Percentiles rank a stretch among this genome's conserved stretches.
These are phyloP conservation scores for Galerina sulciceps DNA, from an alignment of 768 basidiomycete genomes.

Conservation along the genomic window DNA sequence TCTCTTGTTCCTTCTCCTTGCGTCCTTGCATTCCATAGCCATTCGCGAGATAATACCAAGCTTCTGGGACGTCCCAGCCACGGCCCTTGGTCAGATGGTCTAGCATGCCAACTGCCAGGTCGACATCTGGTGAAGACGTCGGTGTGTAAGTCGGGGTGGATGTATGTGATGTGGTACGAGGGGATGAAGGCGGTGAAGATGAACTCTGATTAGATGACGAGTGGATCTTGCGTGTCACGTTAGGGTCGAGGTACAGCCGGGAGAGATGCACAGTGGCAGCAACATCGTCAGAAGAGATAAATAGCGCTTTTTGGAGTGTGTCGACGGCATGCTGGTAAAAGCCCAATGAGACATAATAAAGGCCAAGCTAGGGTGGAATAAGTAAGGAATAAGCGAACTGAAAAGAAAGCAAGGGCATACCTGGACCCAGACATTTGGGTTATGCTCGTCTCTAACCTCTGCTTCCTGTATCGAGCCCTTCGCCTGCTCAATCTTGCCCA, in stretches of 20 bases:
- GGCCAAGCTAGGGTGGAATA: neutral
- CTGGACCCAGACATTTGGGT: constrained; percentile 94
- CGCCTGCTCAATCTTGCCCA: constrained; percentile 89
- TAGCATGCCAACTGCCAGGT: constrained; percentile 84
- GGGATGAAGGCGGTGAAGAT: constrained; percentile 1
- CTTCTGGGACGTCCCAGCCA: constrained; percentile 93
- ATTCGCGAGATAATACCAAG: constrained; percentile 91
- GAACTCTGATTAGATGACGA: constrained; percentile 1
- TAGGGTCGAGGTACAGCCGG: constrained; percentile 65
- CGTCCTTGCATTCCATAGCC: constrained; percentile 78
- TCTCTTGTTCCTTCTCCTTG: constrained; percentile 74
- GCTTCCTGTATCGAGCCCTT: constrained; percentile 94
- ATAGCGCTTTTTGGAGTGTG: constrained; percentile 87
- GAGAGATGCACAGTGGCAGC: constrained; percentile 80
- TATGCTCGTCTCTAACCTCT: constrained; percentile 83
- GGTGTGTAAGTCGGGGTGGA: constrained; percentile 4
- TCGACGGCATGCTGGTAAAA: constrained; percentile 72
- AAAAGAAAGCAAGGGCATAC: constrained; percentile 42
- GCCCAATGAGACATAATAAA: constrained; percentile 57
- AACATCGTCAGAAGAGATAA: constrained; percentile 80
- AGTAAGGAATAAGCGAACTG: neutral
- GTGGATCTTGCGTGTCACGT: constrained; percentile 20
- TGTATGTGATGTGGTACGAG: neutral
- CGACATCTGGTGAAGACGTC: constrained; percentile 49
- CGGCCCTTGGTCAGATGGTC: constrained; percentile 74